These are phyloP conservation scores for Pinus tabuliformis DNA, from an alignment of 75 land plant species.

Conservation along the genomic window DNA sequence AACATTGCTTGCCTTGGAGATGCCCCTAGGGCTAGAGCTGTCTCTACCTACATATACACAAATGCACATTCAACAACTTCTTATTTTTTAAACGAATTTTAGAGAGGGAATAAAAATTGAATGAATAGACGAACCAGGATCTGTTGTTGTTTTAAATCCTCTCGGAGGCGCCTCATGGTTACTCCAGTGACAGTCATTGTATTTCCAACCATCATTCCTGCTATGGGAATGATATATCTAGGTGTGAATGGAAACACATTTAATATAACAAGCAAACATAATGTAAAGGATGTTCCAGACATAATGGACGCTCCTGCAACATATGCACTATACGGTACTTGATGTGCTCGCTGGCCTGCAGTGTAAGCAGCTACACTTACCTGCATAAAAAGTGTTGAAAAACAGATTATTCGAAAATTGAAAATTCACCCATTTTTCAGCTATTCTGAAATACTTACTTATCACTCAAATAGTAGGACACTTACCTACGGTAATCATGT, in stretches of 20 bases:
- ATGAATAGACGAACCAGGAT: constrained; percentile 41
- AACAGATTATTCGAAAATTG: too few species aligned
- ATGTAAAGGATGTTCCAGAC: constrained; percentile 72
- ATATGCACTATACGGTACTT: constrained; percentile 70
- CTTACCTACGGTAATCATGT: too few species aligned
- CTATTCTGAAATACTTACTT: too few species aligned
- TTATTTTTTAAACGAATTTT: too few species aligned
- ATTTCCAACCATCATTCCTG: constrained; percentile 97
- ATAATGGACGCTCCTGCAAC: constrained; percentile 81
- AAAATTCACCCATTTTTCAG: too few species aligned
- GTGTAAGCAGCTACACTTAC: constrained; percentile 89
- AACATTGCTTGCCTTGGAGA: constrained; percentile 85
- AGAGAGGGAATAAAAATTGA: too few species aligned
- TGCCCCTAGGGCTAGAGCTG: constrained; percentile 94
- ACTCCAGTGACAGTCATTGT: constrained; percentile 97
- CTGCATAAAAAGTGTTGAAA: constrained; percentile 6
- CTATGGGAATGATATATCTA: constrained; percentile 87
- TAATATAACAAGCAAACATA: constrained; percentile 64
- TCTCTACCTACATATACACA: constrained; percentile 61
- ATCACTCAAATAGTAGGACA: too few species aligned
- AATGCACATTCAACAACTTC: neutral
- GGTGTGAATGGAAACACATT: constrained; percentile 90
- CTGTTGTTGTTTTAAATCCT: constrained; percentile 74
- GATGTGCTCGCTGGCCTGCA: constrained; percentile 87
- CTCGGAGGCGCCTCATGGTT: constrained; percentile 84